Evolutionary conservation across 2,329 filamentous ascomycete genomes (phyloP), one percentile per base, ranked within the genome.

Genomic region (Thielaviopsis musarum): DNA sequence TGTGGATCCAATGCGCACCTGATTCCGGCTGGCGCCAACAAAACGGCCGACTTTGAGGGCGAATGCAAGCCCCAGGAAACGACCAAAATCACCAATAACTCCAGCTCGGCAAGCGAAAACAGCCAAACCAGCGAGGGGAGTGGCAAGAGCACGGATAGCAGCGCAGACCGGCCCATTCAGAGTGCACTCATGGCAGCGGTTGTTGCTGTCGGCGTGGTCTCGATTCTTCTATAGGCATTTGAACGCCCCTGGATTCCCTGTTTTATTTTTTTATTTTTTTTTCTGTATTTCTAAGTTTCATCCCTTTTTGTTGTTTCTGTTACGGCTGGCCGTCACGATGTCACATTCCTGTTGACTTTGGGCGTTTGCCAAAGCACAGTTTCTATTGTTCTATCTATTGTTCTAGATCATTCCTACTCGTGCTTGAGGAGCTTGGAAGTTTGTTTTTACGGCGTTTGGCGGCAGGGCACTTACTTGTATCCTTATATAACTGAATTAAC

Each of bases 1-100:
- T 67, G 65, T 22, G 65, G 65, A 26, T 62, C 65, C 7, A 66
- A 65, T 30, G 59, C 64, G 52, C 63, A 65, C 51, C 63, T 63
- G 61, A 66, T 67, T 22, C 65, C 65, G 19, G 45, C 60, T 3
- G 65, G 65, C 51, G 34, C 55, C 17, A 65, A 67, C 54, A 64
- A 60, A 28, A 62, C 65, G 1, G 57, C 59, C 9, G 30, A 59
- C 34, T 66, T 67, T 55, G 58, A 57, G 13, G 65, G 65, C 53
- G 64, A 67, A 55, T 67, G 65, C 41, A 22, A 28, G 24, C 34
- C 30, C 22, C 13, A 45, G 54, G 15, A 22, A 5, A 52, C 13
- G n/a, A 26, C 9, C 3, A 19, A 24, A 52, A 13, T 7, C 24
- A 52, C 24, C 13, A 52, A 24, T 5, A 17, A 28, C 52, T 41